Conservation (phyloP, 495 filamentous ascomycete species). For the Staphylotrichum tortipilum region DNA sequence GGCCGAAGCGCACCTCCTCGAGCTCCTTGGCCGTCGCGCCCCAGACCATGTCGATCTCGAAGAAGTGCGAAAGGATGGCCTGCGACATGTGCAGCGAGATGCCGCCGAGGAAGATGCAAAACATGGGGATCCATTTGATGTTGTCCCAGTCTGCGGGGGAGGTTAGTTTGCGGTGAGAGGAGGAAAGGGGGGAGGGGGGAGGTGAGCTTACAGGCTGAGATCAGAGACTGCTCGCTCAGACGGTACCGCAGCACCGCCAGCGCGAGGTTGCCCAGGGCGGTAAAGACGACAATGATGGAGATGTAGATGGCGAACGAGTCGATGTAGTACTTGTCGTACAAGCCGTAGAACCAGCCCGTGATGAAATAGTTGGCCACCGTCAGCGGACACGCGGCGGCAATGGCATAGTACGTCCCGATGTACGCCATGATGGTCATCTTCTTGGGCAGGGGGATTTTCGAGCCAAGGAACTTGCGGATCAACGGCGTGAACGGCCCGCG, state of each 20-base stretch:
- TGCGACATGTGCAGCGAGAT: conserved; percentile 61
- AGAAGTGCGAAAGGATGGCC: conserved; percentile 60
- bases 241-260: conserved; percentile 62
- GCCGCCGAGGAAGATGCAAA: conserved; percentile 62
- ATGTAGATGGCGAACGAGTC: conserved; percentile 68
- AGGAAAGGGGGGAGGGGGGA: neutral
- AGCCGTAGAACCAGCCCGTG: conserved; percentile 64
- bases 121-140: conserved; percentile 63
- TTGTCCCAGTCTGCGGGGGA: conserved; percentile 42
- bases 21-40: conserved; percentile 62
- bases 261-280: conserved; percentile 55
- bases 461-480: conserved; percentile 62
- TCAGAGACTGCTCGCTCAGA: conserved; percentile 48
- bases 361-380: conserved; percentile 71
- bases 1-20: conserved; percentile 36
- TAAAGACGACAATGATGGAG: conserved; percentile 64
- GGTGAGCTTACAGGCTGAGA: conserved; percentile 1
- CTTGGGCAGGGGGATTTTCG: conserved; percentile 64
- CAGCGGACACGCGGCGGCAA: conserved; percentile 70
- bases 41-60: conserved; percentile 67
- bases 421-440: conserved; percentile 77
- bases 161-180: neutral
- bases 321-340: conserved; percentile 67
- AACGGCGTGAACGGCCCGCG: conserved; percentile 65
- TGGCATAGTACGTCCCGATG: conserved; percentile 79